Base-by-base conservation (phyloP, 1,284 basidiomycete species). In the Takashimella koratensis region DNA sequence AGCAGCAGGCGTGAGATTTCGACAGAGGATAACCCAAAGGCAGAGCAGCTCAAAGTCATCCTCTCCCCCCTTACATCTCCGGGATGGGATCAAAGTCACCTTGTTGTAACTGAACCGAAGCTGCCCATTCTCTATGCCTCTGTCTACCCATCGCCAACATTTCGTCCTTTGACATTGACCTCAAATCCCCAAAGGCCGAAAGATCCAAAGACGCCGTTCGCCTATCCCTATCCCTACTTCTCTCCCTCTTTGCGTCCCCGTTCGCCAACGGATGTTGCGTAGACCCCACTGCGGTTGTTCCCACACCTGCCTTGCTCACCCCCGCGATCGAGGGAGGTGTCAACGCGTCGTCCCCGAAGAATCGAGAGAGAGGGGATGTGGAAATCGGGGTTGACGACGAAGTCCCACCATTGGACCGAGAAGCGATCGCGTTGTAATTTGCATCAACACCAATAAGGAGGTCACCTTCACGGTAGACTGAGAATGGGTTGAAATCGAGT, bases 401-500 rank as follows among this genome's bases (percentile, higher is more conserved):
- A n/a, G n/a, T n/a, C 8, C 16, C 16, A 16, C 16, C 16, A 16
- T 16, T 16, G 10, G 30, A 36, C 30, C 16, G 8, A 8, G 30
- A 36, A 8, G 30, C 16, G 30, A 36, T 16, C 8, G 30, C 16
- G 30, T 36, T 36, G 30, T 36, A 36, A 16, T 36, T 36, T 36
- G 30, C 30, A 16, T 55, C 51, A 30, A 60, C 49, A n/a, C 59
- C 59, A 12, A 60, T 57, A 5, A 60, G 45, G 51, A 57, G 55
- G 51, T 60, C 59, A 16, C 59, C 59, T 21, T 60, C 59, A 39
- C 59, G 53, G 40, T 57, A 60, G n/a, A 60, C 59, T 16, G 53
- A 55, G 53, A 60, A 74, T 4, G 72, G 72, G 51, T 74, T 70
- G 47, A 73, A 74, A 45, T 67, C 67, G 20, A 39, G 22, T 5